These are phyloP conservation scores for Proliferodiscus dingleyae DNA, from an alignment of 2,329 filamentous ascomycete species.

Conservation along the genomic window DNA sequence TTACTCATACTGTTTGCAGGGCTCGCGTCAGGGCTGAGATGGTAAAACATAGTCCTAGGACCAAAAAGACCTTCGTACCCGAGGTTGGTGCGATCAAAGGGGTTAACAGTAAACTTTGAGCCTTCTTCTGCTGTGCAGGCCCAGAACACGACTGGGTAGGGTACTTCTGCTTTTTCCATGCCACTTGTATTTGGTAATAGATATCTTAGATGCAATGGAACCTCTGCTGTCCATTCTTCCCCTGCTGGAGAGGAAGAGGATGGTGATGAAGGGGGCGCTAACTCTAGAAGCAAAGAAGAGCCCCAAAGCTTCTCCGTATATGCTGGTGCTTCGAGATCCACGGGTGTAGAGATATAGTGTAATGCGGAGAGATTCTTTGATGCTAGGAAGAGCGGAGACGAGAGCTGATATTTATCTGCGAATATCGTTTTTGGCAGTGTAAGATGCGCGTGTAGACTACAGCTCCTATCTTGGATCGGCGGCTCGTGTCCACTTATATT, in stretches of 20 bases:
- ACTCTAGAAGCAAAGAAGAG: constrained; percentile 68
- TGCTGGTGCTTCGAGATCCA: constrained; percentile 85
- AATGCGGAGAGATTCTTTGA: constrained; percentile 73
- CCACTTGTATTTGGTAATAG: constrained; percentile 57
- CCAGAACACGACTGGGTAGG: constrained; percentile 87
- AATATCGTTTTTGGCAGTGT: constrained; percentile 80
- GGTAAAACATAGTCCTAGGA: constrained; percentile 76
- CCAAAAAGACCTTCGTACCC: constrained; percentile 82
- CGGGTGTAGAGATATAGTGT: constrained; percentile 65
- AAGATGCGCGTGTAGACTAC: constrained; percentile 72
- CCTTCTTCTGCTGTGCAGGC: constrained; percentile 67
- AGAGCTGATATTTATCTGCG: constrained; percentile 81
- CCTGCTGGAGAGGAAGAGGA: constrained; percentile 41
- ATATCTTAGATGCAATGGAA: constrained; percentile 86
- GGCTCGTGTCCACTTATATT: constrained; percentile 50
- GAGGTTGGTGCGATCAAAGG: constrained; percentile 80
- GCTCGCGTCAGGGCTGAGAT: constrained; percentile 49
- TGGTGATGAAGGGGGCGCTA: too few relatives aligned
- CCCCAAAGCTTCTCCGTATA: constrained; percentile 78
- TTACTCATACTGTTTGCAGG: constrained; percentile 3
- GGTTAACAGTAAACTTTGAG: constrained; percentile 67
- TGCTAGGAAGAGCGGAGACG: constrained; percentile 68
- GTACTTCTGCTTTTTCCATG: constrained; percentile 52
- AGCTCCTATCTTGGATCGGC: constrained; percentile 52
- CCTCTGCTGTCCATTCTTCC: constrained; percentile 56